phyloP scores from a whole-genome alignment of 2,329 filamentous ascomycete species.

The Pseudogymnoascus sp. region DNA sequence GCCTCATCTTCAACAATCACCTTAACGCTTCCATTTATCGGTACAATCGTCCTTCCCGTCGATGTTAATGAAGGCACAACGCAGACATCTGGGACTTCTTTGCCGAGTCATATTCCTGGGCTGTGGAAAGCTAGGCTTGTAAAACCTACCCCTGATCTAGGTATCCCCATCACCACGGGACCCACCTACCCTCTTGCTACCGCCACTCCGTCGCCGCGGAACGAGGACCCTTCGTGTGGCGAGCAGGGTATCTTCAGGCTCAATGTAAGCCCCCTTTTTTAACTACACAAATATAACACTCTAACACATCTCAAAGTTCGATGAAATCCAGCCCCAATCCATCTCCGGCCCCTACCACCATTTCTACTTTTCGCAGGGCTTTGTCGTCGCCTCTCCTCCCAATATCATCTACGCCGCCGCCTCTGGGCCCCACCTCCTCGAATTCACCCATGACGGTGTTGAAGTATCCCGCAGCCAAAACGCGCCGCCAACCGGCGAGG shows the following conservation, averaged over 20 bases:
- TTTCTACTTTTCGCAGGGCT: constrained; percentile 32
- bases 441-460: constrained; percentile 26
- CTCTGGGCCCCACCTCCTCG: constrained; percentile 25
- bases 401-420: constrained; percentile 26
- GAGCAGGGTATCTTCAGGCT: constrained; percentile 24
- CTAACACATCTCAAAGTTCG: constrained; percentile 22
- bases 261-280: constrained; percentile 18
- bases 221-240: constrained; percentile 16
- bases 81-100: not conserved
- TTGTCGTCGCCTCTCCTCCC: constrained; percentile 27
- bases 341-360: constrained; percentile 29
- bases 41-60: not conserved
- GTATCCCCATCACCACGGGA: not conserved
- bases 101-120: not conserved
- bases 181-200: not conserved
- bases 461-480: not conserved
- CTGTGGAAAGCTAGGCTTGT: not conserved
- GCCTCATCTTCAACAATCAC: not conserved
- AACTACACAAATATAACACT: not conserved
- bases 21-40: not conserved
- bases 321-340: constrained; percentile 24
- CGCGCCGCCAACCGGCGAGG: not conserved
- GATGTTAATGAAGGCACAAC: not conserved
- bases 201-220: not conserved
- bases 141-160: not conserved